A percentile compares a stretch with the other conserved stretches of the same genome.
Conservation (phyloP, 2,329 filamentous ascomycete species). For the Ophiocordyceps polyrhachis-furcata region DNA sequence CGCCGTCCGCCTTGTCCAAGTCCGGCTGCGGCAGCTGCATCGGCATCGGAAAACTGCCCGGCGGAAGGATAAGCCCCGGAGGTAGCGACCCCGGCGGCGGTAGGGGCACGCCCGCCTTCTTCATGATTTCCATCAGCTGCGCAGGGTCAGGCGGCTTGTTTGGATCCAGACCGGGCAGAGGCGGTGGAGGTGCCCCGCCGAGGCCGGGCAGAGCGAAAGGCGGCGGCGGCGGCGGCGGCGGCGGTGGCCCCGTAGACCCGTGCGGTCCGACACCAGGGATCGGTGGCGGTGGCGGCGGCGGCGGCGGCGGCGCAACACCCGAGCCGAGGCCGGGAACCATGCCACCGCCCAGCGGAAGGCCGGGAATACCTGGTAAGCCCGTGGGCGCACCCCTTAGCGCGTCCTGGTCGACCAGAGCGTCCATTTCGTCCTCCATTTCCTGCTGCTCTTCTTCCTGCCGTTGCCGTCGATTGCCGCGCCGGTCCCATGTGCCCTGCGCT, state of each 20-base stretch:
- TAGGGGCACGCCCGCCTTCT: conserved; percentile 42
- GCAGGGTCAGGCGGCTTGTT: conserved; percentile 42
- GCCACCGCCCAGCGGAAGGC: conserved; percentile 26
- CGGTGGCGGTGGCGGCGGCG: conserved; percentile 18
- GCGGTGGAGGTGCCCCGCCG: conserved; percentile 26
- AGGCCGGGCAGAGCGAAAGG: conserved; percentile 33
- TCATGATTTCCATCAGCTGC: conserved; percentile 44
- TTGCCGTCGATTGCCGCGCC: conserved; percentile 57
- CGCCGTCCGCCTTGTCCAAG: conserved; percentile 15
- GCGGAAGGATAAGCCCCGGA: conserved; percentile 24
- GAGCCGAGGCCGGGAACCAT: conserved; percentile 23
- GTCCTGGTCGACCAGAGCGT: conserved; percentile 82
- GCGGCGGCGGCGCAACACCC: conserved; percentile 17
- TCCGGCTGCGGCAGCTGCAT: conserved; percentile 17
- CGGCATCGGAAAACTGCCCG: conserved; percentile 14
- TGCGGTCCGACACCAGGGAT: conserved; percentile 31
- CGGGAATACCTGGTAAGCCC: conserved; percentile 39
- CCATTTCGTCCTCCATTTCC: conserved; percentile 81
- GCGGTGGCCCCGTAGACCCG: conserved; percentile 10
- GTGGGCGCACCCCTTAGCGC: conserved; percentile 32
- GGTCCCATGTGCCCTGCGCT: conserved; percentile 85
- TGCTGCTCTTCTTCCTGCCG: conserved; percentile 85
- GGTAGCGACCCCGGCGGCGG: conserved; percentile 31
- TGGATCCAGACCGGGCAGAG: conserved; percentile 36
- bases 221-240: conserved; percentile 31